Evolutionary conservation across 306 rosid genomes (phyloP).

Genomic region (Cucurbita argyrosperma): DNA sequence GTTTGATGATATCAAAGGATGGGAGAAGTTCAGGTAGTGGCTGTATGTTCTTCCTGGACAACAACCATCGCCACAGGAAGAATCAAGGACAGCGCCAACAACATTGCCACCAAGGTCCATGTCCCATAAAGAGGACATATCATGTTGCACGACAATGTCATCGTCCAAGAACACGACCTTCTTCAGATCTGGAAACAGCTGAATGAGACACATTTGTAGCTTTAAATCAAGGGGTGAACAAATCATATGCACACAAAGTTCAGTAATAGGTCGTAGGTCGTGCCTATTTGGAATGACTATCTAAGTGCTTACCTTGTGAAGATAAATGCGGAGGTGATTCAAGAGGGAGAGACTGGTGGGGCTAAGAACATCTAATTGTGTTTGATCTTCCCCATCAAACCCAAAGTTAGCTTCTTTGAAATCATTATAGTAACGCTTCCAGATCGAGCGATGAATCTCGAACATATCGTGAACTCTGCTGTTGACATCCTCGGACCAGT

Average conservation of each 20-base stretch:
- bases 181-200: slow-evolving; percentile 87
- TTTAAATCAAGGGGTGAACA: neutral
- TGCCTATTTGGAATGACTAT: neutral
- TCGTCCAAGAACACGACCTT: slow-evolving; percentile 75
- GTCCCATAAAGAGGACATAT: slow-evolving; percentile 71
- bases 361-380: slow-evolving; percentile 35
- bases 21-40: slow-evolving; percentile 68
- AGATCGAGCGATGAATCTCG: slow-evolving; percentile 55
- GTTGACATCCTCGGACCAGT: slow-evolving; percentile 77
- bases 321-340: slow-evolving; percentile 72
- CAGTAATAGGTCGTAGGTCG: neutral
- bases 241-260: slow-evolving; percentile 14
- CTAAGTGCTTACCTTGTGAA: slow-evolving; percentile 45
- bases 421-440: slow-evolving; percentile 43
- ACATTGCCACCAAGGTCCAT: slow-evolving; percentile 72
- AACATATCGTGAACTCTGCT: slow-evolving; percentile 56
- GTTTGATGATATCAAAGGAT: slow-evolving; percentile 53
- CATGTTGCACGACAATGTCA: slow-evolving; percentile 74
- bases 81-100: slow-evolving; percentile 61
- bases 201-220: slow-evolving; percentile 34
- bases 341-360: slow-evolving; percentile 64
- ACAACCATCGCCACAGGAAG: slow-evolving; percentile 46
- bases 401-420: slow-evolving; percentile 26
- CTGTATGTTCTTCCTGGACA: slow-evolving; percentile 55
- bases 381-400: slow-evolving; percentile 24